Evolutionary conservation across 345 rosid species (phyloP).

Genomic region (Microcos paniculata): DNA sequence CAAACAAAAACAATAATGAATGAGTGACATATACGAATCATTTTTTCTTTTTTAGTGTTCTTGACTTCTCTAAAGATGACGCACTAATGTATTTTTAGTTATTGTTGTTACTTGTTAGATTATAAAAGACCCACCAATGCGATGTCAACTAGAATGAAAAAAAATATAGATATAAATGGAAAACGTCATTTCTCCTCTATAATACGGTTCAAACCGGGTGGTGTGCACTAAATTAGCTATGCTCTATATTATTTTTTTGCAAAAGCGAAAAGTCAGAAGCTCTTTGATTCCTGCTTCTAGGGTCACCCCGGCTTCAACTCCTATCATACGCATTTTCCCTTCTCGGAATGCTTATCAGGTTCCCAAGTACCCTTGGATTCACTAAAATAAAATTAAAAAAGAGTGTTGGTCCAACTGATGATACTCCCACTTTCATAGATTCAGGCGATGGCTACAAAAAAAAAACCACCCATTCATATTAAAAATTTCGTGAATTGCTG

Average conservation of each 20-base stretch:
- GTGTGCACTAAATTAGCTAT: background rate
- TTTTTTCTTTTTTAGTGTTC: background rate
- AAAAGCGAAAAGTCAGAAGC: slow-evolving; percentile 7
- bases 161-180: background rate
- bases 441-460: background rate
- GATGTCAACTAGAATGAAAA: background rate
- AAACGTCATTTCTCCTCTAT: background rate
- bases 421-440: background rate
- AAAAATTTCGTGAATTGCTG: background rate
- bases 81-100: background rate
- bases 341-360: background rate
- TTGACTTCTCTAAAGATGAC: background rate
- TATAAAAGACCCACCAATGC: background rate
- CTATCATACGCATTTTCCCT: background rate
- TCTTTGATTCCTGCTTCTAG: background rate
- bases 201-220: background rate
- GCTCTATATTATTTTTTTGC: background rate
- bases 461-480: background rate
- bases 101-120: background rate
- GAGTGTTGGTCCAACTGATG: background rate
- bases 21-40: background rate
- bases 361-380: background rate
- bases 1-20: background rate
- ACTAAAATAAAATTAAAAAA: background rate
- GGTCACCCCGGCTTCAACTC: background rate